These are phyloP conservation scores for Pisolithus thermaeus DNA, from an alignment of 1,284 basidiomycete species.

Conservation along the genomic window DNA sequence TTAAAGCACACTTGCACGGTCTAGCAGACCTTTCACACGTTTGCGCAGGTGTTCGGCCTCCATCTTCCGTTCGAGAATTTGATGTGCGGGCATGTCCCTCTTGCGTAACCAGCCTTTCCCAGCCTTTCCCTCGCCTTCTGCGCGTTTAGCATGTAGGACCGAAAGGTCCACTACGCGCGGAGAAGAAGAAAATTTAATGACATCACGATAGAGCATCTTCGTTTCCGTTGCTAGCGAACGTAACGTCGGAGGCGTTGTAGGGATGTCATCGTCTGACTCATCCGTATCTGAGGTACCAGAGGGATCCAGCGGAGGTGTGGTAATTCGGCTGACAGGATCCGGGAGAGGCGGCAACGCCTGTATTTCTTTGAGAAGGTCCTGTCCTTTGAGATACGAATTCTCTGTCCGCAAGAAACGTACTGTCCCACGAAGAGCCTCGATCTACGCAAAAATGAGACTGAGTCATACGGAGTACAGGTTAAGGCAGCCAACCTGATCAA, in stretches of 20 bases:
- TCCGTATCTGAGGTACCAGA: conserved; percentile 60
- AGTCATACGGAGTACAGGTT: conserved; percentile 2
- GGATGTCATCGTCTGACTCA: conserved; percentile 50
- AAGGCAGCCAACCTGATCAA: conserved; percentile 63
- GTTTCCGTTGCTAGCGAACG: conserved; percentile 73
- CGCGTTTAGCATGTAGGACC: conserved; percentile 44
- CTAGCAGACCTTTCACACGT: conserved; percentile 63
- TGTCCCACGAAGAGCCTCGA: conserved; percentile 86
- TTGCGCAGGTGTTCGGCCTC: conserved; percentile 66
- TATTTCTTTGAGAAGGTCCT: conserved; percentile 81
- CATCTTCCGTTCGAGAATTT: conserved; percentile 70
- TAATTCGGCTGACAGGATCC: conserved; percentile 37
- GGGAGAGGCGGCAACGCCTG: conserved; percentile 64
- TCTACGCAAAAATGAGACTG: conserved; percentile 38
- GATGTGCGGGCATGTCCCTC: conserved; percentile 73
- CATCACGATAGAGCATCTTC: conserved; percentile 76
- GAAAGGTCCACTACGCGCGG: conserved; percentile 82
- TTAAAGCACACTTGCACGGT: conserved; percentile 40
- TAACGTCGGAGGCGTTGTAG: conserved; percentile 45
- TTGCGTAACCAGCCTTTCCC: conserved; percentile 61
- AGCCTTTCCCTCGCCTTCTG: conserved; percentile 34
- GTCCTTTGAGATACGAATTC: conserved; percentile 88
- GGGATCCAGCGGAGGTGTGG: conserved; percentile 57
- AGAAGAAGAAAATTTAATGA: conserved; percentile 74
- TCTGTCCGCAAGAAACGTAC: conserved; percentile 87